Percentiles rank a stretch among this genome's conserved stretches.
phyloP scores from a whole-genome alignment of 768 basidiomycete genomes.

The Galerina sulciceps region DNA sequence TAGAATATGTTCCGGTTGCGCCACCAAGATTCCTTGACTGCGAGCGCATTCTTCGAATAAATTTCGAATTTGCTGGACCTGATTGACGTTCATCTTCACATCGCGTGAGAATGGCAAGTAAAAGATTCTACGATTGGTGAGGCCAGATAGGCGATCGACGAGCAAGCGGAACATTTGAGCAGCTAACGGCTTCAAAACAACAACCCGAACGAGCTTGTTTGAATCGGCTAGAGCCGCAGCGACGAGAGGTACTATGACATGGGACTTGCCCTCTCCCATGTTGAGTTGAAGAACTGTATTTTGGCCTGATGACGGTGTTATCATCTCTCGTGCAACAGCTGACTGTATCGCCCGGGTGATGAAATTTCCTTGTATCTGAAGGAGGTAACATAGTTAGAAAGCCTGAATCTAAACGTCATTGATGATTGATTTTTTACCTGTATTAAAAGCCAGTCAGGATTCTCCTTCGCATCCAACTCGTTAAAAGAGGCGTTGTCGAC shows the following conservation, averaged over 20 bases:
- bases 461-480: constrained; percentile 12
- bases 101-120: constrained; percentile 55
- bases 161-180: constrained; percentile 56
- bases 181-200: constrained; percentile 52
- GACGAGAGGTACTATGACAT: constrained; percentile 54
- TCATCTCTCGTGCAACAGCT: constrained; percentile 50
- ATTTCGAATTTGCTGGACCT: constrained; percentile 26
- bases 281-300: constrained; percentile 55
- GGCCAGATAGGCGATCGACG: constrained; percentile 43
- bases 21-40: constrained; percentile 46
- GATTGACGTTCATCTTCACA: constrained; percentile 19
- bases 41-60: constrained; percentile 43
- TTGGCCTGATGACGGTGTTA: constrained; percentile 33
- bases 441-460: constrained; percentile 49
- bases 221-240: constrained; percentile 45
- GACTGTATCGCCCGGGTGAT: constrained; percentile 46
- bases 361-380: constrained; percentile 50
- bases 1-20: constrained; percentile 58
- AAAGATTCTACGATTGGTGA: constrained; percentile 50
- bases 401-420: not conserved
- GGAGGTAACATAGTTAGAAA: not conserved
- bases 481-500: constrained; percentile 19
- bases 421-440: constrained; percentile 34
- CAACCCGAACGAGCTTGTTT: constrained; percentile 45
- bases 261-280: constrained; percentile 63